Evolutionary conservation across 2,329 filamentous ascomycete species (phyloP).

Genomic region (Aspergillus sp.): DNA sequence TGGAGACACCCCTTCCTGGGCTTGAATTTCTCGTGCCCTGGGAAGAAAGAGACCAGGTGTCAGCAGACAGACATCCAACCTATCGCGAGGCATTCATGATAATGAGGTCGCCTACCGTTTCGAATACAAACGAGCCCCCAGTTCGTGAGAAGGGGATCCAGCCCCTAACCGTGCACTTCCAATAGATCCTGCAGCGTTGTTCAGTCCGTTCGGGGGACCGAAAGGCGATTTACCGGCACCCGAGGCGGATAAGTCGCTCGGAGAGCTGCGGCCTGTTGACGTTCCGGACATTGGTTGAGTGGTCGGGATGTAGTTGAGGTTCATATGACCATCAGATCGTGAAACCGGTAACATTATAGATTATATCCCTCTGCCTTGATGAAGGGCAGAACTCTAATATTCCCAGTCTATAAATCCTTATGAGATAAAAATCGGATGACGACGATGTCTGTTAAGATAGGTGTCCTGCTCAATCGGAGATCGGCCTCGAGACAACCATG

Average conservation of each 20-base stretch:
- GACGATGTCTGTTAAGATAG: slow-evolving; percentile 6
- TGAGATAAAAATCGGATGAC: slow-evolving; percentile 5
- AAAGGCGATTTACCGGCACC: slow-evolving; percentile 67
- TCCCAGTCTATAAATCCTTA: slow-evolving; percentile 8
- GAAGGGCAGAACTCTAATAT: slow-evolving; percentile 10
- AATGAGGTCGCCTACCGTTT: slow-evolving; percentile 66
- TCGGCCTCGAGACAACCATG: slow-evolving; percentile 19
- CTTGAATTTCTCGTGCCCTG: slow-evolving; percentile 93
- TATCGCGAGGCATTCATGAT: no score
- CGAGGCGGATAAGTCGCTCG: slow-evolving; percentile 66
- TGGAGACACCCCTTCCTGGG: slow-evolving; percentile 81
- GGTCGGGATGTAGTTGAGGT: slow-evolving; percentile 72
- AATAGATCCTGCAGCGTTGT: slow-evolving; percentile 44
- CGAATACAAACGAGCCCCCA: slow-evolving; percentile 74
- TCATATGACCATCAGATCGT: slow-evolving; percentile 77
- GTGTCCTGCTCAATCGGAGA: slow-evolving; percentile 14
- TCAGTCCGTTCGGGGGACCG: slow-evolving; percentile 61
- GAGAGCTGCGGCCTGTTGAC: slow-evolving; percentile 74
- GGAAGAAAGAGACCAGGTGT: neutral
- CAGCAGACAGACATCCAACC: no score
- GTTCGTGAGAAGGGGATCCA: slow-evolving; percentile 94
- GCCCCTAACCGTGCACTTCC: slow-evolving; percentile 69
- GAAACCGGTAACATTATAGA: slow-evolving; percentile 85
- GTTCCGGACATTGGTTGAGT: slow-evolving; percentile 69
- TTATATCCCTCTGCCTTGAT: slow-evolving; percentile 46